phyloP scores from a whole-genome alignment of 768 basidiomycete genomes.

The Mycena leptocephala region DNA sequence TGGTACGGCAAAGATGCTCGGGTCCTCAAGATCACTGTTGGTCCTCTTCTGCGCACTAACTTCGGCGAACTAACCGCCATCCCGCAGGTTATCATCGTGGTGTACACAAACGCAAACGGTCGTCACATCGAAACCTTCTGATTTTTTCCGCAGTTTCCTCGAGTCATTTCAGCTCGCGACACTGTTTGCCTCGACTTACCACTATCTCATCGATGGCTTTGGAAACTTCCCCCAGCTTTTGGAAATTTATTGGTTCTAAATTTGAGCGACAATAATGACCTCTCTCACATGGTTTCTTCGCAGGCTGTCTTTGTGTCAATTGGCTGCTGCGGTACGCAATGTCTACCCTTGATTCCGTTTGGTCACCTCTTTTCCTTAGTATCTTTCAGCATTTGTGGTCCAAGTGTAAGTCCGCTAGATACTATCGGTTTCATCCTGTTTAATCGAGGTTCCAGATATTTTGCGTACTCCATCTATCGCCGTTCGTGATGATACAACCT shows the following conservation, averaged over 20 bases:
- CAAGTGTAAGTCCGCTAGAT: neutral
- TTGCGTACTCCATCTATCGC: conserved; percentile 1
- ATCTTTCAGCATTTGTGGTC: conserved; percentile 6
- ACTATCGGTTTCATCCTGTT: neutral
- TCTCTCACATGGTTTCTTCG: neutral
- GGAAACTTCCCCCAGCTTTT: neutral
- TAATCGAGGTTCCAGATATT: neutral
- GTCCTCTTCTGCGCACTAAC: neutral
- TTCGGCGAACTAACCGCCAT: neutral
- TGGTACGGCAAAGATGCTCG: neutral
- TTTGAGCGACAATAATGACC: neutral
- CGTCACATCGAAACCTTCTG: neutral
- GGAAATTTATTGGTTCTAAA: neutral
- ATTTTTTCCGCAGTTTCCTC: neutral
- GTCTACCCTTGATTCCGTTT: neutral
- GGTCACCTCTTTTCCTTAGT: neutral
- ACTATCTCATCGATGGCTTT: conserved; percentile 1
- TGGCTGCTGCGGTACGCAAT: neutral
- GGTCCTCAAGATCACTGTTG: neutral
- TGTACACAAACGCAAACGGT: neutral
- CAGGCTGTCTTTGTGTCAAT: conserved; percentile 2
- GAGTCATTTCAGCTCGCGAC: conserved; percentile 4
- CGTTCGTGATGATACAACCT: neutral
- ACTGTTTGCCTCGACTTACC: neutral
- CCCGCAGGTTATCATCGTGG: neutral